Conservation (phyloP, 306 rosid genomes). For the Medicago ruthenica region DNA sequence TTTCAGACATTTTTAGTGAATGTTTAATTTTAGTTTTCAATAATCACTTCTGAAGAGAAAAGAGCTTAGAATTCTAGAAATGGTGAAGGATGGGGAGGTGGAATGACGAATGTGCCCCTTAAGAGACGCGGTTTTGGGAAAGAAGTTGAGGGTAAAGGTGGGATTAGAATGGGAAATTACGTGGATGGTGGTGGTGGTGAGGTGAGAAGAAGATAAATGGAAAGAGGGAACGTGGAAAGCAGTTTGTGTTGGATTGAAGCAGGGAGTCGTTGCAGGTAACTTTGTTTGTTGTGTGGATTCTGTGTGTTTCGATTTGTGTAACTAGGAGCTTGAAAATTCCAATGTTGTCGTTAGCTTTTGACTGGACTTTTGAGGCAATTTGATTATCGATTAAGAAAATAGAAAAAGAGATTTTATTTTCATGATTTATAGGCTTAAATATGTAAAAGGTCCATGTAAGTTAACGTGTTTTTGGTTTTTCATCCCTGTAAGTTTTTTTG, state of each 20-base stretch:
- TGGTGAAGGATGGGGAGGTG: neutral
- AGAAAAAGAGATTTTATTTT: too few relatives aligned
- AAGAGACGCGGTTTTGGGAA: slow-evolving; percentile 60
- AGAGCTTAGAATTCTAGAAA: neutral
- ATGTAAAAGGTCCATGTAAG: too few relatives aligned
- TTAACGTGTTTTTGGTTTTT: too few relatives aligned
- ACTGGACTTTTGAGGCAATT: neutral
- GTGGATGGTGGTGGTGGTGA: slow-evolving; percentile 28
- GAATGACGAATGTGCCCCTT: slow-evolving; percentile 40
- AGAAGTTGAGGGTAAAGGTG: slow-evolving; percentile 7
- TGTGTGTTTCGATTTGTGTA: slow-evolving; percentile 19
- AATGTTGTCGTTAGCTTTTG: slow-evolving; percentile 23
- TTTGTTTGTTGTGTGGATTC: neutral
- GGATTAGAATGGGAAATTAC: slow-evolving; percentile 1
- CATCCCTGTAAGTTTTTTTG: too few relatives aligned
- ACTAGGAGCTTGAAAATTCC: neutral
- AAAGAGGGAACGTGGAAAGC: slow-evolving; percentile 43
- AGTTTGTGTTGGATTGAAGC: slow-evolving; percentile 30
- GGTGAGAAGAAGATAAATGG: slow-evolving; percentile 19
- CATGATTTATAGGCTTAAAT: too few relatives aligned
- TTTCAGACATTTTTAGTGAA: slow-evolving; percentile 67
- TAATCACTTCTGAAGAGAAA: neutral
- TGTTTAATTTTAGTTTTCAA: neutral
- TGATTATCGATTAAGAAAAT: too few relatives aligned
- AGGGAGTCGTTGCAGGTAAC: slow-evolving; percentile 33